These are phyloP conservation scores for Verticillium isaacii DNA, from an alignment of 2,329 filamentous ascomycete species.

Conservation along the genomic window DNA sequence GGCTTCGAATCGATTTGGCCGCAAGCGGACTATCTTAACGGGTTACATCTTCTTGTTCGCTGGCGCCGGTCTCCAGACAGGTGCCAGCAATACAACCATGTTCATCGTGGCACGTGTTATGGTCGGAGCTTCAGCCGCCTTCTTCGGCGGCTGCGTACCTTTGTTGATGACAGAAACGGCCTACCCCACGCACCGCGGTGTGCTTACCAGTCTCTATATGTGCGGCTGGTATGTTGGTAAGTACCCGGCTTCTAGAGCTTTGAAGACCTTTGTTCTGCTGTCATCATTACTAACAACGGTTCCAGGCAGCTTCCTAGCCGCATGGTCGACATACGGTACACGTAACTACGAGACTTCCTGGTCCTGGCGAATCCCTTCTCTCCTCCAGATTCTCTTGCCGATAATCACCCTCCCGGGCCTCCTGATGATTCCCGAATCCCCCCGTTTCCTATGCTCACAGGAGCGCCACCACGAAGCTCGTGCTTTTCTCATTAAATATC, in stretches of 20 bases:
- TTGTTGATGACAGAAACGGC: constrained; percentile 27
- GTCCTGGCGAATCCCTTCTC: constrained; percentile 19
- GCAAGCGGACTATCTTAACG: constrained; percentile 1
- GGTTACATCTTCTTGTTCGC: constrained; percentile 2
- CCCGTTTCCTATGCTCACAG: constrained; percentile 27
- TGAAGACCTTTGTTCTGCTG: neutral
- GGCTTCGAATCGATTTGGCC: constrained; percentile 1
- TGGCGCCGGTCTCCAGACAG: constrained; percentile 17
- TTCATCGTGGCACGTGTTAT: constrained; percentile 26
- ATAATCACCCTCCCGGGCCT: neutral
- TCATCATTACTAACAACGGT: neutral
- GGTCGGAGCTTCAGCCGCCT: constrained; percentile 23
- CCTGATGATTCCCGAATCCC: constrained; percentile 30
- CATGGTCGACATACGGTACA: constrained; percentile 20
- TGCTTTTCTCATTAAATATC: constrained; percentile 39
- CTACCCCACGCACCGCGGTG: constrained; percentile 25
- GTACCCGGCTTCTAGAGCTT: neutral
- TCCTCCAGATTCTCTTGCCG: constrained; percentile 13
- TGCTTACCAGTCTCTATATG: constrained; percentile 18
- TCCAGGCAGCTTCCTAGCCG: constrained; percentile 19
- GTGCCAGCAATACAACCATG: constrained; percentile 14
- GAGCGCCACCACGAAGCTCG: constrained; percentile 37
- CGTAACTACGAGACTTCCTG: constrained; percentile 9
- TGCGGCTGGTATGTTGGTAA: constrained; percentile 7
- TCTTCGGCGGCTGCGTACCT: constrained; percentile 21